Evolutionary conservation across 139 green algal genomes (phyloP).

Genomic region (Microglena sp.): DNA sequence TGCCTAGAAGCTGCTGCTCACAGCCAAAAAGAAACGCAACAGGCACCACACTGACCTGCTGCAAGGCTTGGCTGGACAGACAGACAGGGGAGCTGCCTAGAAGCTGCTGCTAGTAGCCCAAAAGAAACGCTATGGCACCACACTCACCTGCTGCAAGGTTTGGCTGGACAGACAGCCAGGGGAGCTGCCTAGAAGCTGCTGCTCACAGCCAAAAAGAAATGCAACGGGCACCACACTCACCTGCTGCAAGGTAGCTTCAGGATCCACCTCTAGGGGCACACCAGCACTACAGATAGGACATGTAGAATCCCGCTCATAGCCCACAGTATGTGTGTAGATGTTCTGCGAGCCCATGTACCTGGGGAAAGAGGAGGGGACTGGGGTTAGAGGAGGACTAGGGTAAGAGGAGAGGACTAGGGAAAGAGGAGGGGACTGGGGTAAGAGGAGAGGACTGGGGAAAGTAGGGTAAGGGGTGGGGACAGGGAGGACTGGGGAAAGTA

Average conservation of each 20-base stretch:
- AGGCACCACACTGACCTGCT: background rate
- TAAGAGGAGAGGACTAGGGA: background rate
- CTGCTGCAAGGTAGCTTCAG: constrained; percentile 54
- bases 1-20: no score
- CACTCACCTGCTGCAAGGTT: no score
- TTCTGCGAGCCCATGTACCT: constrained; percentile 86
- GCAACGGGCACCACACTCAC: constrained; percentile 28
- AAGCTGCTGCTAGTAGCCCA: no score
- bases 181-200: no score
- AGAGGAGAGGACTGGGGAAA: no score
- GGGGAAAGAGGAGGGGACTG: background rate
- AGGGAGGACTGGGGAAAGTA: background rate
- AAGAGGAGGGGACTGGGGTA: background rate
- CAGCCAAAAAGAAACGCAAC: no score
- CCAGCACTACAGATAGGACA: constrained; percentile 86
- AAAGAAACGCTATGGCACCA: no score
- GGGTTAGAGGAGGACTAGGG: background rate
- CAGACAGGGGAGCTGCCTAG: no score
- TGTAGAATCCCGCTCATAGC: constrained; percentile 76
- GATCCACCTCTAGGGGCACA: constrained; percentile 54
- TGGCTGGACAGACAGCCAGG: no score
- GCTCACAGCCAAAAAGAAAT: background rate
- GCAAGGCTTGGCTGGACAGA: no score
- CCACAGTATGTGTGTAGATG: constrained; percentile 90
- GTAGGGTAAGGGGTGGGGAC: background rate